Evolutionary conservation across 2,329 filamentous ascomycete genomes (phyloP).

Genomic region (Zasmidium angulare): DNA sequence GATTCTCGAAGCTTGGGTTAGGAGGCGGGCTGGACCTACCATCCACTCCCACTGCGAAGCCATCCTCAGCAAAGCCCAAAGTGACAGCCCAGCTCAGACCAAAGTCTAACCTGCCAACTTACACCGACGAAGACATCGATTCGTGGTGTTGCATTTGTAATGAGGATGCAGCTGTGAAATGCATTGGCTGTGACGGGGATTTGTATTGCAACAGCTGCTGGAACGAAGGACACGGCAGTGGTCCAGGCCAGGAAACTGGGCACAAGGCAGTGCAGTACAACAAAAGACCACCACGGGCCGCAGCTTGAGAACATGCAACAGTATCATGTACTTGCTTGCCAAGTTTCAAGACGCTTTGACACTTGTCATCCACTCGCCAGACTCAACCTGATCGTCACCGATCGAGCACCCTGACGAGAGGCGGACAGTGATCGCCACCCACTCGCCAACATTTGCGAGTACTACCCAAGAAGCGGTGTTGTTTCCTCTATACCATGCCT

Average conservation of each 20-base stretch:
- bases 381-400: neutral
- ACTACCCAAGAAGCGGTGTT: no score
- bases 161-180: slow-evolving; percentile 72
- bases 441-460: no score
- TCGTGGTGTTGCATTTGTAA: slow-evolving; percentile 82
- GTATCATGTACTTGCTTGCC: neutral
- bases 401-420: no score
- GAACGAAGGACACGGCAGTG: slow-evolving; percentile 74
- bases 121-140: slow-evolving; percentile 69
- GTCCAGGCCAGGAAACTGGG: slow-evolving; percentile 67
- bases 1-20: slow-evolving; percentile 46
- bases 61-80: slow-evolving; percentile 31
- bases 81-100: slow-evolving; percentile 21
- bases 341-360: neutral
- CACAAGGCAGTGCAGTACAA: slow-evolving; percentile 60
- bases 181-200: slow-evolving; percentile 68
- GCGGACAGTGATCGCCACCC: no score
- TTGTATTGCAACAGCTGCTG: slow-evolving; percentile 78
- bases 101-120: slow-evolving; percentile 39
- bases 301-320: slow-evolving; percentile 2
- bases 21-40: slow-evolving; percentile 44
- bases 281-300: slow-evolving; percentile 11
- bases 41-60: slow-evolving; percentile 47
- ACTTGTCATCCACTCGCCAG: neutral
- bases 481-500: no score